These are phyloP conservation scores for Cicer judaicum DNA, from an alignment of 306 rosid genomes.

Conservation along the genomic window DNA sequence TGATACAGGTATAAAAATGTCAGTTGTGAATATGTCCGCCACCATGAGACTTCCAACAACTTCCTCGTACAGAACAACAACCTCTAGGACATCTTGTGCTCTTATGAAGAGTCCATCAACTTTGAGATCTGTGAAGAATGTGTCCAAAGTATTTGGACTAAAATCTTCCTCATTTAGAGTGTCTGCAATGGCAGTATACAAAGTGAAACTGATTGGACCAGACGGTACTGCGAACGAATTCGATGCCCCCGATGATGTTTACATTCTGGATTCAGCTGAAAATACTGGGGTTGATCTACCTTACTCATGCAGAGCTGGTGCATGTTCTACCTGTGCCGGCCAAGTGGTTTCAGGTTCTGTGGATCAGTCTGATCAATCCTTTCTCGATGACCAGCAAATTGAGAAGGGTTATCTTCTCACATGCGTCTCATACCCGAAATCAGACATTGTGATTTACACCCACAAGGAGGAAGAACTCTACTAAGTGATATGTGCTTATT, in stretches of 20 bases:
- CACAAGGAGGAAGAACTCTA: conserved; percentile 66
- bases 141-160: conserved; percentile 60
- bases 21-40: conserved; percentile 49
- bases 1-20: conserved; percentile 50
- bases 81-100: conserved; percentile 44
- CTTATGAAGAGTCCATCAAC: conserved; percentile 46
- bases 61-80: conserved; percentile 40
- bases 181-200: conserved; percentile 61
- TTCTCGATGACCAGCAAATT: conserved; percentile 65
- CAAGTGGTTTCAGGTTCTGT: conserved; percentile 52
- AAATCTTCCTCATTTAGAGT: conserved; percentile 59
- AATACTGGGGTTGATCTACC: conserved; percentile 76
- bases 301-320: conserved; percentile 79
- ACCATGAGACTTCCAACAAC: conserved; percentile 47
- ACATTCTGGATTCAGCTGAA: conserved; percentile 80
- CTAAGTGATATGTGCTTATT: conserved; percentile 28
- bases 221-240: conserved; percentile 63
- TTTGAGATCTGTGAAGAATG: conserved; percentile 50
- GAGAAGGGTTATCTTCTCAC: conserved; percentile 63
- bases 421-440: conserved; percentile 64
- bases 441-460: conserved; percentile 67
- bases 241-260: conserved; percentile 70
- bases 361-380: conserved; percentile 72
- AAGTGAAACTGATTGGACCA: conserved; percentile 70
- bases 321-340: conserved; percentile 86